phyloP scores from a whole-genome alignment of 306 rosid genomes.

The Dryas drummondii region DNA sequence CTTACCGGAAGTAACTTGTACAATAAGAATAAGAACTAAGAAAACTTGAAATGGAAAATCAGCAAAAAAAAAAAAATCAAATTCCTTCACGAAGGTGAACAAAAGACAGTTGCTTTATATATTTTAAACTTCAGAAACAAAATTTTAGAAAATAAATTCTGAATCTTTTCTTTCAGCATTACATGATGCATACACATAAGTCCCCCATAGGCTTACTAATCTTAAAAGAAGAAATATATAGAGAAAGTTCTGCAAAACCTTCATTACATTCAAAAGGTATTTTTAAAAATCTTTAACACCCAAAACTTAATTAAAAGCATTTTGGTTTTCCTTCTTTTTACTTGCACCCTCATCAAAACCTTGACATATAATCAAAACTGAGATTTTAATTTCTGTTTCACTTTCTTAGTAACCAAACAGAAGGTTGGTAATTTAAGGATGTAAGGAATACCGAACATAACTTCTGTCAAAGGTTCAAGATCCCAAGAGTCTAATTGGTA shows the following conservation, averaged over 20 bases:
- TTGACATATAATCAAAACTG: background rate
- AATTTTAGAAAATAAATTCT: background rate
- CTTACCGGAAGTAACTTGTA: conserved; percentile 15
- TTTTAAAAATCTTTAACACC: background rate
- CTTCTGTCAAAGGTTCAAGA: background rate
- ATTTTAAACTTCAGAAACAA: background rate
- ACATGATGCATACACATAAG: background rate
- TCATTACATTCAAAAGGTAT: no score
- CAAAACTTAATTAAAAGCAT: background rate
- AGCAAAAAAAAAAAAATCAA: background rate
- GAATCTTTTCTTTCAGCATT: background rate
- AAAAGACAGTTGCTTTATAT: background rate
- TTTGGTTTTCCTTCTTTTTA: conserved; percentile 6
- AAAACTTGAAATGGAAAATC: background rate
- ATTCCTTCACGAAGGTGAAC: background rate
- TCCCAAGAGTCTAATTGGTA: conserved; percentile 1
- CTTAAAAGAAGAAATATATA: background rate
- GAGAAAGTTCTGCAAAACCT: background rate
- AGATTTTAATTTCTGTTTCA: background rate
- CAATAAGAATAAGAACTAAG: background rate
- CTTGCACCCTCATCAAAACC: background rate
- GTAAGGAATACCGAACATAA: background rate
- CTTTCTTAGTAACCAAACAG: conserved; percentile 24
- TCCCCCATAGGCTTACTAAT: background rate
- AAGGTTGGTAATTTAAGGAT: background rate